phyloP scores from a whole-genome alignment of 164 flowering plant species.

The Tetracentron sinense region DNA sequence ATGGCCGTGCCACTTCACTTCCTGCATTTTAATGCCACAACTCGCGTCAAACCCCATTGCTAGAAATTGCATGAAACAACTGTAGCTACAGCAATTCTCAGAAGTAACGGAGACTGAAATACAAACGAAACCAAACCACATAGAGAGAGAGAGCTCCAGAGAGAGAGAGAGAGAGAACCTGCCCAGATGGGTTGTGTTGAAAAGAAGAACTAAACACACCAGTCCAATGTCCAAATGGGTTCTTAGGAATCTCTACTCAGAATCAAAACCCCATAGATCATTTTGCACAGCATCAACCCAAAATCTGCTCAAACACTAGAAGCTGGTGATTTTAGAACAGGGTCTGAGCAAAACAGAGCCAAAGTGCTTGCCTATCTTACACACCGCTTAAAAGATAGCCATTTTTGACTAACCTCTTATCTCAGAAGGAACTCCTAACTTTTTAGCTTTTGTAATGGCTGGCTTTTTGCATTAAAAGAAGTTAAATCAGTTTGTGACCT shows the following conservation, averaged over 20 bases:
- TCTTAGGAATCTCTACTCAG: slow-evolving; percentile 10
- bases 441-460: slow-evolving; percentile 30
- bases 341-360: slow-evolving; percentile 9
- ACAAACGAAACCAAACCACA: not conserved
- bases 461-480: slow-evolving; percentile 50
- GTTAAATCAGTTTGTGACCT: slow-evolving; percentile 30
- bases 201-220: slow-evolving; percentile 29
- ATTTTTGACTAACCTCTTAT: too few relatives aligned
- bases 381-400: slow-evolving; percentile 15
- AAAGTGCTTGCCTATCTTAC: not conserved
- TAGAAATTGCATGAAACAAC: slow-evolving; percentile 24
- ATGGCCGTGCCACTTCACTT: slow-evolving; percentile 25
- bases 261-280: slow-evolving; percentile 21
- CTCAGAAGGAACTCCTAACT: slow-evolving; percentile 33
- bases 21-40: slow-evolving; percentile 27
- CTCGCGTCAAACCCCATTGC: slow-evolving; percentile 21
- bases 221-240: slow-evolving; percentile 18
- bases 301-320: not conserved
- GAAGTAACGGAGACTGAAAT: not conserved
- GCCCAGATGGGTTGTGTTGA: slow-evolving; percentile 24
- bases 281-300: slow-evolving; percentile 15
- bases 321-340: slow-evolving; percentile 10
- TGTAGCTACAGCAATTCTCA: slow-evolving; percentile 24
- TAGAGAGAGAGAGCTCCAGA: not conserved
- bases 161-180: slow-evolving; percentile 8